Evolutionary conservation across 768 basidiomycete species (phyloP), one percentile per base, ranked within the genome.

Genomic region (Trametes punicea): DNA sequence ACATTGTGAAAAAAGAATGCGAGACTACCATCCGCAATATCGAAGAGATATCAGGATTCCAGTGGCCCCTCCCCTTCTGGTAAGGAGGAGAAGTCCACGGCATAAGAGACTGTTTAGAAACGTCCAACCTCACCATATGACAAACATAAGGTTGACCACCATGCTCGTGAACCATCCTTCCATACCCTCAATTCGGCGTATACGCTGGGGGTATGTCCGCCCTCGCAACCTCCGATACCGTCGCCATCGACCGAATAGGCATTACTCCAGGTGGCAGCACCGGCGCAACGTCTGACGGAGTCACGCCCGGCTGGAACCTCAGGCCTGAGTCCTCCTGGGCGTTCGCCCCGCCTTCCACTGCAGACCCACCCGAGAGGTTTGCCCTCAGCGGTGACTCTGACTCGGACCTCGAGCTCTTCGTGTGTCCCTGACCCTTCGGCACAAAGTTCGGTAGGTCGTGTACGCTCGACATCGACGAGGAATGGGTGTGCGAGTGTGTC

Each of bases 141-240:
- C n/a, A n/a, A n/a, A n/a, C n/a, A n/a, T n/a, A n/a, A n/a, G n/a
- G n/a, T n/a, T n/a, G n/a, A n/a, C n/a, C n/a, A n/a, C n/a, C n/a
- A n/a, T n/a, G n/a, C n/a, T n/a, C n/a, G n/a, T n/a, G 31, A 7
- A 31, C 31, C 31, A 21, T 9, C 34, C 34, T 33, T n/a, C 27
- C 25, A 30, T 10, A 18, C 9, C n/a, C 6, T 55, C 53, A 55
- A 30, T 39, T 20, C 26, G 53, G 53, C 7, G 53, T 55, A 29
- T 55, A 55, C 25, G 53, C 53, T 11, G 53, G 53, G 18, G 53
- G 53, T 16, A 55, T 25, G 21, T 55, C 53, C 26, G 53, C 53
- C 25, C 53, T 34, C 46, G 53, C 53, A 15, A 55, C 53, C 45
- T 55, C 53, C 27, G 53, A 46, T 46, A 38, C n/a, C 53, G 53